These are phyloP conservation scores for Chimonanthus salicifolius DNA, from an alignment of 164 flowering plant genomes.

Conservation along the genomic window DNA sequence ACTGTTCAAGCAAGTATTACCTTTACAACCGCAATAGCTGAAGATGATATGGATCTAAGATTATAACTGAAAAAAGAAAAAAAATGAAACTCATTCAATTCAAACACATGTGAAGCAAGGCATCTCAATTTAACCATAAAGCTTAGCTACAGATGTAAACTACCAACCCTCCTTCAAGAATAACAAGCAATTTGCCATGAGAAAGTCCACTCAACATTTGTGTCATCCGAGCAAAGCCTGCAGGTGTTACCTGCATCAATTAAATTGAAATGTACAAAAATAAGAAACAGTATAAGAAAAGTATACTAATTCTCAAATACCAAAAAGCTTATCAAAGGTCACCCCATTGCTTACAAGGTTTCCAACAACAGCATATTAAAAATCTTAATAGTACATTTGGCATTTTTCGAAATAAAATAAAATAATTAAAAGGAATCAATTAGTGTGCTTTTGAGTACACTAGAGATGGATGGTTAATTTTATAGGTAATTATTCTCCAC, in stretches of 20 bases:
- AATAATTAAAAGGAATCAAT: no score
- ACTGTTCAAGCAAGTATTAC: slow-evolving; percentile 24
- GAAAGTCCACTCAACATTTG: slow-evolving; percentile 58
- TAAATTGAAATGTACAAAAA: not conserved
- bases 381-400: not conserved
- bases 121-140: not conserved
- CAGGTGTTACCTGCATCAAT: slow-evolving; percentile 74
- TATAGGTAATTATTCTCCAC: no score
- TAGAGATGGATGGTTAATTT: no score
- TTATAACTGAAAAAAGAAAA: slow-evolving; percentile 59
- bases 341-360: not conserved
- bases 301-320: not conserved
- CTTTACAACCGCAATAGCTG: slow-evolving; percentile 87
- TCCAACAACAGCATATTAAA: not conserved
- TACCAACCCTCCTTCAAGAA: slow-evolving; percentile 98
- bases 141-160: slow-evolving; percentile 10
- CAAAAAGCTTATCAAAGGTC: not conserved
- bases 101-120: not conserved
- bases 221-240: slow-evolving; percentile 89
- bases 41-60: slow-evolving; percentile 92
- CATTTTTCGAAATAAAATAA: no score
- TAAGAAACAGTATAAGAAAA: not conserved
- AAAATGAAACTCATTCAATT: not conserved
- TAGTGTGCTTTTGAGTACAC: no score
- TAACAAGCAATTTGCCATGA: slow-evolving; percentile 81